Base-by-base conservation (phyloP, 768 basidiomycete species). In the Crucibulum laeve region DNA sequence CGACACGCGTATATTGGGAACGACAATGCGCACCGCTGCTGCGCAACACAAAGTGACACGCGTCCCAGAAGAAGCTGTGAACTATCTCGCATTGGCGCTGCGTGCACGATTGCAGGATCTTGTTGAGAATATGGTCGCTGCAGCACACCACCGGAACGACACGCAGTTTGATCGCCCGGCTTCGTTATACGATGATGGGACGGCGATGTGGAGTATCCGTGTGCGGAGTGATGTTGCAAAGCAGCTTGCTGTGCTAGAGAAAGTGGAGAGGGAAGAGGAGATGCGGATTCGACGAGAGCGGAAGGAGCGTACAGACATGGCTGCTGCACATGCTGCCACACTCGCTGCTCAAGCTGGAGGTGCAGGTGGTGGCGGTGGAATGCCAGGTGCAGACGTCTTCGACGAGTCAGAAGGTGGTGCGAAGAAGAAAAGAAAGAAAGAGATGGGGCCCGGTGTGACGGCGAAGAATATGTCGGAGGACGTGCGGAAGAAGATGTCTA, bases 391-490 rank as follows among this genome's bases (percentile, higher is more conserved):
- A 22, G 50, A 43, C 21, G 46, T 37, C 11, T 14, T 28, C 6
- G 80, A 76, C 14, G 66, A n/a, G n/a, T n/a, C 56, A 15, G 79
- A 76, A 4, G 77, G 70, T 1, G 74, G 70, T 25, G 76, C 74
- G 39, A 82, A 84, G 65, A 89, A 86, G 68, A 89, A 88, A 65
- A 78, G 85, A 62, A 90, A 89, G 60, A 83, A 85, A 58, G 88
- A 90, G 24, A 30, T 30, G 28, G 86, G 86, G 0, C 87, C 89
- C 0, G 86, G 88, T 8, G 85, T 90, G 8, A 87, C 87, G 0
- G 88, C 90, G 43, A 70, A 86, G 44, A 92, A 91, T 57, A 90
- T 94, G 87, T 85, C 83, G 4, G 91, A 92, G 62, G 91, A 93
- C 53, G 86, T 91, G 53, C 71, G 84, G 52, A 94, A 94, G 73